Percentiles rank a stretch among this genome's conserved stretches.
These are phyloP conservation scores for Spathaspora arborariae DNA, from an alignment of 805 yeast species.

Conservation along the genomic window DNA sequence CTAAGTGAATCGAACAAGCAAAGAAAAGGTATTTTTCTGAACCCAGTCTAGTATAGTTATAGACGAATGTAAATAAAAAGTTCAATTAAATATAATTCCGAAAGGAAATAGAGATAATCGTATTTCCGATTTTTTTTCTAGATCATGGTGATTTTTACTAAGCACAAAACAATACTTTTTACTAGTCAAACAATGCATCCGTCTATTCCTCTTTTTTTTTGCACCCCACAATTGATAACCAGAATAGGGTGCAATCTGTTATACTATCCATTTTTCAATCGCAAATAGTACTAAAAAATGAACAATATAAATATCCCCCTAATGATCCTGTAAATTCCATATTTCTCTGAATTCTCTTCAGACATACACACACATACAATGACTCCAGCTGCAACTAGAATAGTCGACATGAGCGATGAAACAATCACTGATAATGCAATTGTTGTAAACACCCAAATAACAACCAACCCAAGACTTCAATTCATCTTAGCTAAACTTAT, in stretches of 20 bases:
- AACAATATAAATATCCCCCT: not conserved
- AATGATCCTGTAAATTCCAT: not conserved
- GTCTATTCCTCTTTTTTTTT: not conserved
- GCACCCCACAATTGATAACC: not conserved
- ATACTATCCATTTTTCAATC: not conserved
- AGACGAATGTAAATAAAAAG: not conserved
- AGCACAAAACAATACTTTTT: not conserved
- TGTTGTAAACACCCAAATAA: constrained; percentile 15
- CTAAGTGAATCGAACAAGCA: no score
- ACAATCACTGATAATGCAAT: constrained; percentile 18
- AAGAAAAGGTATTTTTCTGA: not conserved
- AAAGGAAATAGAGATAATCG: not conserved
- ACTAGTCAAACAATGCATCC: not conserved
- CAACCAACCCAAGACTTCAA: constrained; percentile 8
- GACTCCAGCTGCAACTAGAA: not conserved
- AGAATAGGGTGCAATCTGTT: not conserved
- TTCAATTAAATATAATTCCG: not conserved
- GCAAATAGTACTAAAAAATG: not conserved
- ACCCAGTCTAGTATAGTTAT: not conserved
- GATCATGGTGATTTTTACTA: not conserved
- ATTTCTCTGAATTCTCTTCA: not conserved
- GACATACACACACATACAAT: not conserved
- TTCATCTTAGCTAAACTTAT: constrained; percentile 13
- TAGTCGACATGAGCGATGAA: constrained; percentile 14
- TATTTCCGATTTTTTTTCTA: not conserved